A percentile compares a stretch with the other conserved stretches of the same genome.
These are phyloP conservation scores for Drosera capensis DNA, from an alignment of 148 eudicot genomes.

Conservation along the genomic window DNA sequence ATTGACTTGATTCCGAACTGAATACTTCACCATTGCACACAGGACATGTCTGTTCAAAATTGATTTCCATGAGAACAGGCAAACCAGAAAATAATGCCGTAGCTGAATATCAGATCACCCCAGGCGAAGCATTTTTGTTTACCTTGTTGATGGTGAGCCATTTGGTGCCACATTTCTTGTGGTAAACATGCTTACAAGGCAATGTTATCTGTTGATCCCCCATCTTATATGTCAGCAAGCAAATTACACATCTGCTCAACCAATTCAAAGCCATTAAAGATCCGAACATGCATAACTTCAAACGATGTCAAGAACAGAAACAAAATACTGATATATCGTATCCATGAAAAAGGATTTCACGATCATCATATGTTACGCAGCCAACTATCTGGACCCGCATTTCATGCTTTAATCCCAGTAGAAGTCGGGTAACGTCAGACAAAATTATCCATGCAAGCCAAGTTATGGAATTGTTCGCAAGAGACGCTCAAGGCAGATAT, in stretches of 20 bases:
- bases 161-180: conserved; percentile 52
- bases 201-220: conserved; percentile 54
- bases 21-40: conserved; percentile 58
- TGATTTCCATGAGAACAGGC: neutral
- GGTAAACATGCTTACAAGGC: conserved; percentile 69
- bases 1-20: conserved; percentile 21
- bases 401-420: too few species aligned
- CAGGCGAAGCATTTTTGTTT: neutral
- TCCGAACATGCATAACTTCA: neutral
- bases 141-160: conserved; percentile 84
- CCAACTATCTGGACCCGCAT: too few species aligned
- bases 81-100: neutral
- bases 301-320: neutral
- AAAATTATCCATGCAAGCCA: too few species aligned
- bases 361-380: too few species aligned
- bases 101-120: neutral
- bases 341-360: too few species aligned
- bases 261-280: neutral
- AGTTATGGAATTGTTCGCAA: too few species aligned
- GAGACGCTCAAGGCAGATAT: too few species aligned
- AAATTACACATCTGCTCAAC: conserved; percentile 54
- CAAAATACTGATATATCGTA: too few species aligned
- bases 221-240: conserved; percentile 58
- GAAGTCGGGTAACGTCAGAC: too few species aligned
- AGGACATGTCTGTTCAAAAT: conserved; percentile 41